These are phyloP conservation scores for Entophlyctis luteolus DNA, from an alignment of 192 early-diverging fungal genomes.

Conservation along the genomic window DNA sequence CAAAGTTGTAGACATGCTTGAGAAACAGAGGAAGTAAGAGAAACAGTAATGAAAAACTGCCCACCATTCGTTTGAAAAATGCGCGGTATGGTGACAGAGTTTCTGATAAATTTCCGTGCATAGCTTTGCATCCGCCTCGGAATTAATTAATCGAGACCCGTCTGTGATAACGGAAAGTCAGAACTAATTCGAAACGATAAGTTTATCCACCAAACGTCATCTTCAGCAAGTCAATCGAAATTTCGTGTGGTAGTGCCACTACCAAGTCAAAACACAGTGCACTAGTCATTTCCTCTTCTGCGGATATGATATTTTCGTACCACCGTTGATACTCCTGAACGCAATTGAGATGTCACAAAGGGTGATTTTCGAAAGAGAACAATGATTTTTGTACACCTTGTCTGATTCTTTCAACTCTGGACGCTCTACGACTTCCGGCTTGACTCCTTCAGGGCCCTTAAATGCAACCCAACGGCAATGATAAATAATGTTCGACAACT, in stretches of 20 bases:
- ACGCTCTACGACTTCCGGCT: slow-evolving; percentile 1
- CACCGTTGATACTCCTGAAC: slow-evolving; percentile 10
- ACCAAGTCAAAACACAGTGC: slow-evolving; percentile 16
- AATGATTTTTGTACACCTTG: not conserved
- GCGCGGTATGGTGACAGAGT: slow-evolving; percentile 2
- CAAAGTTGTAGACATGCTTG: slow-evolving; percentile 20
- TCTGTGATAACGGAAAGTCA: not conserved
- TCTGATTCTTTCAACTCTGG: slow-evolving; percentile 18
- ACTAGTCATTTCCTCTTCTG: slow-evolving; percentile 9
- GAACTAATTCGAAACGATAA: not conserved
- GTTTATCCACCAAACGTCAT: slow-evolving; percentile 2
- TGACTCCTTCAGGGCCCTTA: slow-evolving; percentile 7
- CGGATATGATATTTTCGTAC: slow-evolving; percentile 18
- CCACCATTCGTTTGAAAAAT: slow-evolving; percentile 17
- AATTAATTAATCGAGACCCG: not conserved
- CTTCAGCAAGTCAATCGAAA: not conserved
- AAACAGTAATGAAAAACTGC: not conserved
- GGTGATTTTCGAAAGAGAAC: not conserved
- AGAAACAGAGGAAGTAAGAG: not conserved
- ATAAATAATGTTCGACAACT: slow-evolving; percentile 13
- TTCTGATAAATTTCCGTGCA: slow-evolving; percentile 18
- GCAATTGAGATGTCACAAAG: not conserved
- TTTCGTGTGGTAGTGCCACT: slow-evolving; percentile 12
- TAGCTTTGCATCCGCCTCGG: not conserved
- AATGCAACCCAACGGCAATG: slow-evolving; percentile 16